These are phyloP conservation scores for Geranium brycei DNA, from an alignment of 345 rosid genomes.

Conservation along the genomic window DNA sequence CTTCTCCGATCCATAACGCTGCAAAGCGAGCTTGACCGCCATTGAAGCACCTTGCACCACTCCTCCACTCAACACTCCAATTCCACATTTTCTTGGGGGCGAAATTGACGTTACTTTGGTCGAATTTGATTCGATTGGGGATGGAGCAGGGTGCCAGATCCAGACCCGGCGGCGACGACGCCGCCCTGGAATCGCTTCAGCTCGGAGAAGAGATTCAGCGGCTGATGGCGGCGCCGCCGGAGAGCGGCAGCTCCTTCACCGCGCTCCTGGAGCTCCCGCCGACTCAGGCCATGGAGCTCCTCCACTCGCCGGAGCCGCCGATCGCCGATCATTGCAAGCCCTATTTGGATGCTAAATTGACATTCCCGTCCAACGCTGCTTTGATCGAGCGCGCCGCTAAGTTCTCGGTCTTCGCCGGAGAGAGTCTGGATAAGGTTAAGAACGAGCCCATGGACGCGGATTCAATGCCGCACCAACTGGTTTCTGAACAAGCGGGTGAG, in stretches of 20 bases:
- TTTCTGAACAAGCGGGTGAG: slow-evolving; percentile 22
- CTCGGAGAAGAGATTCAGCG: slow-evolving; percentile 36
- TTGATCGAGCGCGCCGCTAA: slow-evolving; percentile 27
- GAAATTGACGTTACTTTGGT: neutral
- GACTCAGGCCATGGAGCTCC: slow-evolving; percentile 43
- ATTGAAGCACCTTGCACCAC: neutral
- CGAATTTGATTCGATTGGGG: neutral
- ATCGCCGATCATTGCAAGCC: neutral
- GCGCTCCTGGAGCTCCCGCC: slow-evolving; percentile 48
- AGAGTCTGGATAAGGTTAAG: slow-evolving; percentile 31
- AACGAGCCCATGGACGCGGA: slow-evolving; percentile 29
- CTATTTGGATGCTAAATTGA: slow-evolving; percentile 11
- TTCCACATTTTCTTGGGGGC: neutral
- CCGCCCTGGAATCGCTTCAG: slow-evolving; percentile 25
- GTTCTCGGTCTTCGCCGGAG: slow-evolving; percentile 25
- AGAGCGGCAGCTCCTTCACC: slow-evolving; percentile 41
- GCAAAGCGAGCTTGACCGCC: slow-evolving; percentile 8
- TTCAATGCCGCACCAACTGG: slow-evolving; percentile 18
- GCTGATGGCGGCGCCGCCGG: slow-evolving; percentile 25
- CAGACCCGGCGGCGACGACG: slow-evolving; percentile 8
- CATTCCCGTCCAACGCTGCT: slow-evolving; percentile 19
- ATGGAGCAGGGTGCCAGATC: slow-evolving; percentile 18
- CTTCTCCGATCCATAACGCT: slow-evolving; percentile 1
- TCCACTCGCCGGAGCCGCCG: slow-evolving; percentile 24
- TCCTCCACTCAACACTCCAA: neutral